phyloP scores from a whole-genome alignment of 306 rosid species.

The Vigna hirtella region DNA sequence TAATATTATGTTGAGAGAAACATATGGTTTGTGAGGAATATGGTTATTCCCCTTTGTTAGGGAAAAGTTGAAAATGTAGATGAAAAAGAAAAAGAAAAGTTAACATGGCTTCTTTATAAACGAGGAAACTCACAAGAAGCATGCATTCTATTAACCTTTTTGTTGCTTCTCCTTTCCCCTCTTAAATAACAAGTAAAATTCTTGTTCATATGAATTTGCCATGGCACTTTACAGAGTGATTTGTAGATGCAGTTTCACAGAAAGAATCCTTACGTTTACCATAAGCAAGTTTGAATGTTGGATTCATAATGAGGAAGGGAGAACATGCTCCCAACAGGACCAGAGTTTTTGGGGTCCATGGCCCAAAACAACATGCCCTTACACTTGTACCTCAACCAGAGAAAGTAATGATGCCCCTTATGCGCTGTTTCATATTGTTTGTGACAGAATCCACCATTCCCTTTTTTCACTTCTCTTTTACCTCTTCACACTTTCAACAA shows the following conservation, averaged over 20 bases:
- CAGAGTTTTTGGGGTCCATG: constrained; percentile 52
- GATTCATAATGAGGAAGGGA: constrained; percentile 40
- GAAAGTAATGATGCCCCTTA: constrained; percentile 45
- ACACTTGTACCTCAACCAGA: constrained; percentile 39
- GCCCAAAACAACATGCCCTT: constrained; percentile 23
- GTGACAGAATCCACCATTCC: constrained; percentile 40
- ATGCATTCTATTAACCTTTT: constrained; percentile 48
- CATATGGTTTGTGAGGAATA: constrained; percentile 31
- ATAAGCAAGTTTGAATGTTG: constrained; percentile 48
- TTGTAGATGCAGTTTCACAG: constrained; percentile 16
- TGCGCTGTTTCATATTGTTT: constrained; percentile 40
- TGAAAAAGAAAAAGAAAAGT: constrained; percentile 44
- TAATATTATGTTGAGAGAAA: constrained; percentile 30
- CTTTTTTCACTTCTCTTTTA: constrained; percentile 34
- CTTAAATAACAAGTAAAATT: constrained; percentile 10
- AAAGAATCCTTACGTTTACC: constrained; percentile 45
- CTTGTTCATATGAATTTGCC: neutral
- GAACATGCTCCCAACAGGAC: constrained; percentile 42
- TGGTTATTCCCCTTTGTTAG: constrained; percentile 33
- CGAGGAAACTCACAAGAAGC: constrained; percentile 38
- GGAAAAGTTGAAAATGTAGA: constrained; percentile 22
- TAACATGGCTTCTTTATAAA: constrained; percentile 39
- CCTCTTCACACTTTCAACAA: constrained; percentile 1
- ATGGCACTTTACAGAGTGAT: constrained; percentile 8
- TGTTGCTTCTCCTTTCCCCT: neutral